Conservation (phyloP, 139 green algal species). For the Chlorella sp. region DNA sequence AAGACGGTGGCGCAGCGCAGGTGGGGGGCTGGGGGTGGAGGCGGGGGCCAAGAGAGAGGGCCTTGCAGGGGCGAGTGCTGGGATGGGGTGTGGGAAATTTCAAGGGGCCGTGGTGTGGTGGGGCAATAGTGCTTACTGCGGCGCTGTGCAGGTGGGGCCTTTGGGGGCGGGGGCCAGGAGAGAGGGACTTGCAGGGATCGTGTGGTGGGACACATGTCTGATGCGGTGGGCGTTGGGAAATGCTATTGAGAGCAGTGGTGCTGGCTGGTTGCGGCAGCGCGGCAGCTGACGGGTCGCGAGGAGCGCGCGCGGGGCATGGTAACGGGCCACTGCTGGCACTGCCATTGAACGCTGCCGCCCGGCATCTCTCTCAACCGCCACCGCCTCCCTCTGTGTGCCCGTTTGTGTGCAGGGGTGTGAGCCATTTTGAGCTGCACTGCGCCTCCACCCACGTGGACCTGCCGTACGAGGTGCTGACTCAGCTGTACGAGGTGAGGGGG, state of each 20-base stretch:
- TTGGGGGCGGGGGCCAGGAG: not conserved
- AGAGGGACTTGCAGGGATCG: too few species aligned
- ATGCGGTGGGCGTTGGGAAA: too few species aligned
- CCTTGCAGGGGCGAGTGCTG: not conserved
- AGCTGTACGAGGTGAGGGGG: slow-evolving; percentile 38
- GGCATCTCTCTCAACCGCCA: not conserved
- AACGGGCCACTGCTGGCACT: not conserved
- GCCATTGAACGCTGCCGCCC: not conserved
- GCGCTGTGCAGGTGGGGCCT: slow-evolving; percentile 10
- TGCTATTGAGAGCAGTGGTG: not conserved
- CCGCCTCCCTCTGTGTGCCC: too few species aligned
- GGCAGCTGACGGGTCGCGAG: not conserved
- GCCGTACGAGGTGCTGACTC: slow-evolving; percentile 26
- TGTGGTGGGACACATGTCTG: too few species aligned
- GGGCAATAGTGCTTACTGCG: not conserved
- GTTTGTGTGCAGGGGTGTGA: slow-evolving; percentile 21
- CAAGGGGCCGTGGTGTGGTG: not conserved
- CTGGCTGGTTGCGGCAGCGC: not conserved
- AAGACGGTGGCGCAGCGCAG: slow-evolving; percentile 23
- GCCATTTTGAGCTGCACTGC: slow-evolving; percentile 41
- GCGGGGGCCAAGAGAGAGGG: not conserved
- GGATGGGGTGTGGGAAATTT: not conserved
- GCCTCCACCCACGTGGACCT: slow-evolving; percentile 12
- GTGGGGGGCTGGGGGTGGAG: not conserved
- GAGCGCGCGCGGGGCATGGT: too few species aligned